Evolutionary conservation across 805 yeast species (phyloP).

Genomic region (Candida nitratophila): DNA sequence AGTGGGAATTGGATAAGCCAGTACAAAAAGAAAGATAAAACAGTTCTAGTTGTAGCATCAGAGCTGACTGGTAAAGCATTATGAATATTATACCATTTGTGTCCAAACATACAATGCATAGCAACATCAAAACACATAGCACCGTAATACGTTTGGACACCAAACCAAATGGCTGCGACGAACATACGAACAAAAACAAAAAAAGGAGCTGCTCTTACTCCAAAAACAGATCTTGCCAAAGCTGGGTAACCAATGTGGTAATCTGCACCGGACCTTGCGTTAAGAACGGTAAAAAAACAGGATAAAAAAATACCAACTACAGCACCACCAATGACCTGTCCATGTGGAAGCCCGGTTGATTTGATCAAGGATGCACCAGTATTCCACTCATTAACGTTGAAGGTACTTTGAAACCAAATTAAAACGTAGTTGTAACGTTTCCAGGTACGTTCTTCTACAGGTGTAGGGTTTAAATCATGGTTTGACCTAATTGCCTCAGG

Average conservation of each 20-base stretch:
- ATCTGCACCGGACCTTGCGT: constrained; percentile 14
- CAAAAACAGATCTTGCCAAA: constrained; percentile 29
- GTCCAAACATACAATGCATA: constrained; percentile 15
- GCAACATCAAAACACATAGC: constrained; percentile 29
- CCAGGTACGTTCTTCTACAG: constrained; percentile 30
- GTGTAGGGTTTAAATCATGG: constrained; percentile 32
- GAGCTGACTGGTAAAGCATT: constrained; percentile 14
- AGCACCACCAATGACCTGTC: constrained; percentile 12
- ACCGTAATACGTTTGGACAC: constrained; percentile 30
- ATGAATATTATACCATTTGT: constrained; percentile 12
- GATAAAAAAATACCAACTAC: constrained; percentile 8
- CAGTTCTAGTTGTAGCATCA: constrained; percentile 9
- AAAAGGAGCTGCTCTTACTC: constrained; percentile 27
- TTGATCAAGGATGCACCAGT: constrained; percentile 21
- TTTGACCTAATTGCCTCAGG: constrained; percentile 23
- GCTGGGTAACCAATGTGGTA: constrained; percentile 32
- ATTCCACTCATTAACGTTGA: constrained; percentile 24
- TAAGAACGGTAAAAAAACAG: constrained; percentile 10
- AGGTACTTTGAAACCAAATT: constrained; percentile 19
- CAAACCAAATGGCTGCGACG: constrained; percentile 32
- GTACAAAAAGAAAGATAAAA: constrained; percentile 13
- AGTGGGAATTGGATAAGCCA: constrained; percentile 16
- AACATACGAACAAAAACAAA: constrained; percentile 30
- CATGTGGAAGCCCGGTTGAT: constrained; percentile 14
- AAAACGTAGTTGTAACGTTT: constrained; percentile 16